Evolutionary conservation across 2,329 filamentous ascomycete genomes (phyloP), one percentile per base, ranked within the genome.

Genomic region (Sphaceloma murrayae): DNA sequence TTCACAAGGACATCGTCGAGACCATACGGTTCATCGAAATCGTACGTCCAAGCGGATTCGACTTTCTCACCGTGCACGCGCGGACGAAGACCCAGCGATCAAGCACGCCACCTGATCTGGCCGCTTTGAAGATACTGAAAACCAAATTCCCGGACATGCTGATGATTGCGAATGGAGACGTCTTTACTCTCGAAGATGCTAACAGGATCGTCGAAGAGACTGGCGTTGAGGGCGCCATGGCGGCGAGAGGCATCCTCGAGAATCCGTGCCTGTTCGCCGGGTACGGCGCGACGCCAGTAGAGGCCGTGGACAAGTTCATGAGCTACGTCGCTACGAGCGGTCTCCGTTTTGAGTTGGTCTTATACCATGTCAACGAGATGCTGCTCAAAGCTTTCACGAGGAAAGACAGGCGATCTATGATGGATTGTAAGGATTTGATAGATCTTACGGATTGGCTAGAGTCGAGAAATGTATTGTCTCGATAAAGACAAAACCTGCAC

Each of bases 11-110:
- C 9, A 17, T 43, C 18, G 44, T 38, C 16, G 52, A 65, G 26
- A 70, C 67, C 1, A 67, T 80, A 45, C 73, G 77, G 53, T 83
- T 80, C 54, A 67, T 85, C 43, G 69, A 72, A 45, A 74, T 73
- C 0, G 75, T 84, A 6, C 66, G 82, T 34, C 71, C 69, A 1
- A 70, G 75, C 2, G 67, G 73, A 21, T 71, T 80, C 42, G 78
- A 83, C 65, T 84, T 77, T 66, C 65, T 84, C 45, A 83, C 80
- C 27, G 77, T 84, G 45, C 80, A 84, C 58, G 79, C 78, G 2
- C 70, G 80, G n/a, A 75, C 73, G 34, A 67, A 74, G 27, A 65
- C 63, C 48, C 82, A 78, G 10, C 72, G 77, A 1, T 80, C 75
- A 24, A 76, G 69, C 19, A 67, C 67, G 1, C 76, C 78, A 5